Base-by-base conservation (phyloP, 768 basidiomycete genomes). In the Rhodotorula diobovata region DNA sequence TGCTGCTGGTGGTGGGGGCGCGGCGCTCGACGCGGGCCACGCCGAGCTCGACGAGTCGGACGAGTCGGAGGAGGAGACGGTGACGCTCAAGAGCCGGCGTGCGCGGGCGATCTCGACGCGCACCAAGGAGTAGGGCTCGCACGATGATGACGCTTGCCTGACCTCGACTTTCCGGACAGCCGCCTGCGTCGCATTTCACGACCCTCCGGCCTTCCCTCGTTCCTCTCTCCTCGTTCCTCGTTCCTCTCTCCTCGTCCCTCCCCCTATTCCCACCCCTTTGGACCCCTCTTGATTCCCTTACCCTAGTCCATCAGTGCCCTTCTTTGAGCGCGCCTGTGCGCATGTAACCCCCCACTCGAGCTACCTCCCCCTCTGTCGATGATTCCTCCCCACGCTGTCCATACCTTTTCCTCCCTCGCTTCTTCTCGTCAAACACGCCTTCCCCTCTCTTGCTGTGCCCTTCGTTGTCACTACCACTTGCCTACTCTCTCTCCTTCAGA, bases 41-140 rank as follows among this genome's bases (percentile, higher is more conserved):
- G 46, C 39, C 28, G 59, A 59, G 35, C n/a, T n/a, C n/a, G 69
- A 57, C 20, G 69, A 62, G 11, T 37, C 34, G 34, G 25, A 34
- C 28, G 65, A 66, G 60, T 66, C 64, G 54, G 70, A 71, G 55
- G 65, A 58, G 54, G 70, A 71, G 50, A 43, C 34, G 34, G 18
- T 66, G 6, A 54, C 46, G n/a, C 61, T 66, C 46, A 66, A 62
- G 63, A 66, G 65, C n/a, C 18, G 65, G 39, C 61, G 70, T 15
- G 70, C 70, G 39, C 46, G 70, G 46, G 61, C 50, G 21, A 71
- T 71, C 50, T 20, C 70, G 2, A 18, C 41, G 2, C 63, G 69
- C 54, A 61, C 45, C 34, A 23, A 50, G 39, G 20, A 32, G 39
- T 43, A 11, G 4, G 28, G 8, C 21, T 37, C n/a, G 2, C 51